Evolutionary conservation across 1,284 basidiomycete species (phyloP).

Genomic region (Fistulinella staudtii): DNA sequence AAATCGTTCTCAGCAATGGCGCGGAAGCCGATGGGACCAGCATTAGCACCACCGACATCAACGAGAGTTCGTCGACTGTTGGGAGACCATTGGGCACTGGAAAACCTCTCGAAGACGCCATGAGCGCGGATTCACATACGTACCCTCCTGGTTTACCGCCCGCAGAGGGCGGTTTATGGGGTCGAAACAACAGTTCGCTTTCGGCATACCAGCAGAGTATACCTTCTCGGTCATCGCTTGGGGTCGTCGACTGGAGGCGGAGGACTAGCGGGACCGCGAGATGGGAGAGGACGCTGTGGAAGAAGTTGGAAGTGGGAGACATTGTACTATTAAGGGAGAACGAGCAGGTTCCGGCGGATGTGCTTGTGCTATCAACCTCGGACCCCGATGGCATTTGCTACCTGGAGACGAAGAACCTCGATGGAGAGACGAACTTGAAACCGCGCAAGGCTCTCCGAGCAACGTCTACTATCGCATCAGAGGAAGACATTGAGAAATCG

Average conservation of each 20-base stretch:
- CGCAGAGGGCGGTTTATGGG: slow-evolving; percentile 22
- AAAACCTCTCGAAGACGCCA: slow-evolving; percentile 59
- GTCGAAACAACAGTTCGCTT: slow-evolving; percentile 27
- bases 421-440: slow-evolving; percentile 97
- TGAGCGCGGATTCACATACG: slow-evolving; percentile 51
- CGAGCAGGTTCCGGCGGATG: slow-evolving; percentile 95
- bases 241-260: slow-evolving; percentile 78
- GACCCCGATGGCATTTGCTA: slow-evolving; percentile 85
- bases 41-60: slow-evolving; percentile 38
- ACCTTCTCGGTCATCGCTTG: slow-evolving; percentile 50
- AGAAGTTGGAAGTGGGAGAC: slow-evolving; percentile 98
- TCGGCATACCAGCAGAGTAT: slow-evolving; percentile 54
- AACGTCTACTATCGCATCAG: slow-evolving; percentile 73
- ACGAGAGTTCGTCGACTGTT: slow-evolving; percentile 43
- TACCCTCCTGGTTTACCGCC: slow-evolving; percentile 49
- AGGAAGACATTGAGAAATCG: slow-evolving; percentile 89
- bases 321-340: slow-evolving; percentile 87
- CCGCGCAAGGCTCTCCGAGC: slow-evolving; percentile 75
- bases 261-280: slow-evolving; percentile 67
- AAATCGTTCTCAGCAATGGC: slow-evolving; percentile 59
- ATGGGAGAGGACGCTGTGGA: slow-evolving; percentile 98
- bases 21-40: slow-evolving; percentile 38
- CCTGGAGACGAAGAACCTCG: slow-evolving; percentile 92
- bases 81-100: slow-evolving; percentile 33
- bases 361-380: slow-evolving; percentile 85